Evolutionary conservation across 1,139 yeast species (phyloP), one percentile per base, ranked within the genome.

Genomic region (Yamadazyma dushanensis): DNA sequence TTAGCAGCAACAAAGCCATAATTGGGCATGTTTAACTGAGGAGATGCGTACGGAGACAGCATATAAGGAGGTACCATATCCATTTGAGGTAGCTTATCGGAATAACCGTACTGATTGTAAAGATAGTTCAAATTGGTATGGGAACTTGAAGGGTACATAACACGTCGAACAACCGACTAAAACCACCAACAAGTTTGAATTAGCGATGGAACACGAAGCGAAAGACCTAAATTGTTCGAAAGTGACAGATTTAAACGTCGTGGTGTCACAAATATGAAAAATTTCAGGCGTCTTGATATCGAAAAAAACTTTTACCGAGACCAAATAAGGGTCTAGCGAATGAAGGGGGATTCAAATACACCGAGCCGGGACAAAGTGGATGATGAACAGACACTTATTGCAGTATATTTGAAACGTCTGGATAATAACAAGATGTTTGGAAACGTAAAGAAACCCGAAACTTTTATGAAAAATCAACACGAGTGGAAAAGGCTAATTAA

Each of bases 21-120:
- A 17, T 21, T 27, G 16, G 35, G 23, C n/a, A 22, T 28, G 13
- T 21, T 25, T 8, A 36, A 20, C 14, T 32, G 39, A 3, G 39
- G 39, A 3, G 39, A 36, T 4, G 36, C 29, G 13, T 16, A 30
- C 3, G 39, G 39, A 4, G 34, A 31, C 5, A 33, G 24, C 39
- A 36, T 26, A 16, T 31, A 18, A 8, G 35, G 19, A 7, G 42
- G 34, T 9, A 36, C 17, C 35, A 37, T 38, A 8, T 35, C 41
- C 15, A 25, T 36, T 13, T 20, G 17, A 11, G 43, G 34, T 3
- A 16, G 10, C 11, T 19, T 18, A 7, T 29, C 35, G 14, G 26
- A n/a, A 13, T 11, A 9, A 16, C 16, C 23, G 10, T 24, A 31
- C 20, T 31, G 34, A 19, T 18, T 31, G 21, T 16, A 16, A 5